Conservation (phyloP, 1,139 yeast species). For the Pichia sorboxylosa region DNA sequence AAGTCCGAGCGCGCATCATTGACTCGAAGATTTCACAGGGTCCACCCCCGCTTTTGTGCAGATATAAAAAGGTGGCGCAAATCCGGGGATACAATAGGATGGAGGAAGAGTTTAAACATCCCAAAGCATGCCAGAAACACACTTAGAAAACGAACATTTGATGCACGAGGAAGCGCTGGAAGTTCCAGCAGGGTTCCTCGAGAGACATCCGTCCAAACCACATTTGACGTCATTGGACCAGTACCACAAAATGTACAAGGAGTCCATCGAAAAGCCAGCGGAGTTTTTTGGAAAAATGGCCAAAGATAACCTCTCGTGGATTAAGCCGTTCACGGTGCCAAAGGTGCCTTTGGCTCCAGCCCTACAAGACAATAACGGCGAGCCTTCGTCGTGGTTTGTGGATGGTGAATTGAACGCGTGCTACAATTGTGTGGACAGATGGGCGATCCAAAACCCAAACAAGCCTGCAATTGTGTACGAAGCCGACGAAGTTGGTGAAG, state of each 20-base stretch:
- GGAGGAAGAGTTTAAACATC: too few relatives aligned
- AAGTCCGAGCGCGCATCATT: constrained; percentile 4
- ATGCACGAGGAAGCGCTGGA: constrained; percentile 24
- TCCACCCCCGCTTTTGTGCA: too few relatives aligned
- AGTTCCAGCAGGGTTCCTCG: constrained; percentile 50
- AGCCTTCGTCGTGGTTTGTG: constrained; percentile 66
- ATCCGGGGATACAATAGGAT: too few relatives aligned
- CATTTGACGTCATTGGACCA: constrained; percentile 40
- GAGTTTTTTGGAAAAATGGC: constrained; percentile 58
- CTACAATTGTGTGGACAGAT: constrained; percentile 70
- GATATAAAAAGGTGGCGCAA: too few relatives aligned
- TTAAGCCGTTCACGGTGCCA: constrained; percentile 46
- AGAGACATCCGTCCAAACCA: constrained; percentile 39
- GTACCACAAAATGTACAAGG: constrained; percentile 47
- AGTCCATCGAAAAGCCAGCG: constrained; percentile 58
- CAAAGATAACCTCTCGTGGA: constrained; percentile 47
- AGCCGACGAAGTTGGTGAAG: constrained; percentile 64
- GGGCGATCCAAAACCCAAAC: constrained; percentile 60
- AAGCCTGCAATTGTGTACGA: constrained; percentile 72
- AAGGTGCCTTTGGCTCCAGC: constrained; percentile 40
- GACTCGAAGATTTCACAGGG: not conserved
- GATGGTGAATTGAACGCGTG: constrained; percentile 70
- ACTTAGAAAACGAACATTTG: constrained; percentile 23
- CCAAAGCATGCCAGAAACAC: constrained; percentile 14
- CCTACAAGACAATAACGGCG: constrained; percentile 48